Percentiles rank a stretch among this genome's conserved stretches.
Evolutionary conservation across 495 filamentous ascomycete genomes (phyloP).

Genomic region (Penicillium fimorum): DNA sequence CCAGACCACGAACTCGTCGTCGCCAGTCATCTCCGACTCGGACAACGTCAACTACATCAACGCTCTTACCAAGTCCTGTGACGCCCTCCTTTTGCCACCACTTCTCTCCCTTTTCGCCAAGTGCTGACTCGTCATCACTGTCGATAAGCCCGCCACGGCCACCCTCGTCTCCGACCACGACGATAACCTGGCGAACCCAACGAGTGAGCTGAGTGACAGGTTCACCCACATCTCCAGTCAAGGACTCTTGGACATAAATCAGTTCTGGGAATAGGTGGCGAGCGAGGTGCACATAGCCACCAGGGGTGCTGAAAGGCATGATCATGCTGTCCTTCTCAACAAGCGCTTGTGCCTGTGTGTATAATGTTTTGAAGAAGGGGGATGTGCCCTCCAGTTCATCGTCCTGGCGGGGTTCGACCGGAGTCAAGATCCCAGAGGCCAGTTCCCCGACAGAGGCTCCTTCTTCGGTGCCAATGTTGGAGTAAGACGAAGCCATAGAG

Average conservation of each 20-base stretch:
- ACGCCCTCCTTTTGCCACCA: conserved; percentile 85
- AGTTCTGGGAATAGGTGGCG: conserved; percentile 78
- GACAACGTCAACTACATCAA: conserved; percentile 79
- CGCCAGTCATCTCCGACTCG: conserved; percentile 81
- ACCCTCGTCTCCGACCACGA: conserved; percentile 81
- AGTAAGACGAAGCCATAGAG: conserved; percentile 82
- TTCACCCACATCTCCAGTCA: conserved; percentile 69
- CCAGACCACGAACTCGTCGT: conserved; percentile 66
- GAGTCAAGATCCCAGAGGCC: conserved; percentile 50
- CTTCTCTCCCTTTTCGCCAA: conserved; percentile 54
- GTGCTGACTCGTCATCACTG: conserved; percentile 74
- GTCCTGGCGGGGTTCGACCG: conserved; percentile 44
- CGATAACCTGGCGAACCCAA: conserved; percentile 81
- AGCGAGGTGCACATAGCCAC: conserved; percentile 77
- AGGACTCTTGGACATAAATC: conserved; percentile 79
- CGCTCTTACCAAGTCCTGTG: conserved; percentile 79
- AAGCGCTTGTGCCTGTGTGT: conserved; percentile 68
- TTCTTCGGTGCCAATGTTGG: conserved; percentile 77
- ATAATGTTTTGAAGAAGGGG: conserved; percentile 70
- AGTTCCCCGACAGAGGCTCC: conserved; percentile 66
- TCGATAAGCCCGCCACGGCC: conserved; percentile 84
- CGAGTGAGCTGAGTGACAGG: conserved; percentile 68
- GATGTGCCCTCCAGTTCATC: conserved; percentile 38
- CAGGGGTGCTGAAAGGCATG: conserved; percentile 77
- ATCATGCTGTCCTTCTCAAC: conserved; percentile 83